Percentiles rank a stretch among this genome's conserved stretches.
phyloP scores from a whole-genome alignment of 2,329 filamentous ascomycete species.

The Magnaporthiopsis rhizophila region DNA sequence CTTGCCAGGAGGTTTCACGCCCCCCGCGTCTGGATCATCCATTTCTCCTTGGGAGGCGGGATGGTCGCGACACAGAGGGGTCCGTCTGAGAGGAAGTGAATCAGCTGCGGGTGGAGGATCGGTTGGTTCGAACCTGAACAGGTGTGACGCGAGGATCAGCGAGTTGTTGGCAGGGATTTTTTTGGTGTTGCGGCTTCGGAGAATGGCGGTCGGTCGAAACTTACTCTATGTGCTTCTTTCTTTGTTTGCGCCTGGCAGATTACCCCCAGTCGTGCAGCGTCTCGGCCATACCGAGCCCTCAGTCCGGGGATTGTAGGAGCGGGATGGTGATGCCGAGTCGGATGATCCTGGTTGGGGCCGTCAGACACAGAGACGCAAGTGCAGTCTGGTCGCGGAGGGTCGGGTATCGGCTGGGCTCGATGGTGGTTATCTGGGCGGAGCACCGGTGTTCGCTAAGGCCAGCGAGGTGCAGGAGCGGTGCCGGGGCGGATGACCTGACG shows the following conservation, averaged over 20 bases:
- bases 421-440: background rate
- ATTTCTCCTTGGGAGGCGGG: background rate
- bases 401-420: background rate
- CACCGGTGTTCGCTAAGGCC: too few species aligned
- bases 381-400: background rate
- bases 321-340: background rate
- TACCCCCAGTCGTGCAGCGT: background rate
- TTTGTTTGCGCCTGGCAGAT: background rate
- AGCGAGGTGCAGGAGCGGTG: background rate
- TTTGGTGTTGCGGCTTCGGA: background rate
- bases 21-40: background rate
- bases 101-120: background rate
- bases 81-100: background rate
- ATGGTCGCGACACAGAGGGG: background rate
- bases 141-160: background rate
- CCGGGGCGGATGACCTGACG: background rate
- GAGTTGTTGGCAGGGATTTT: background rate
- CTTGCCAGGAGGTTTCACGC: background rate
- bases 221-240: background rate
- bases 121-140: background rate
- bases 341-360: background rate
- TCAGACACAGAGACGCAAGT: background rate
- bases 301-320: background rate
- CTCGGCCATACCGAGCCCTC: background rate
- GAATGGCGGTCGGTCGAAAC: background rate